Evolutionary conservation across 2,329 filamentous ascomycete species (phyloP), one percentile per base, ranked within the genome.

Genomic region (Dothidotthia symphoricarpi): DNA sequence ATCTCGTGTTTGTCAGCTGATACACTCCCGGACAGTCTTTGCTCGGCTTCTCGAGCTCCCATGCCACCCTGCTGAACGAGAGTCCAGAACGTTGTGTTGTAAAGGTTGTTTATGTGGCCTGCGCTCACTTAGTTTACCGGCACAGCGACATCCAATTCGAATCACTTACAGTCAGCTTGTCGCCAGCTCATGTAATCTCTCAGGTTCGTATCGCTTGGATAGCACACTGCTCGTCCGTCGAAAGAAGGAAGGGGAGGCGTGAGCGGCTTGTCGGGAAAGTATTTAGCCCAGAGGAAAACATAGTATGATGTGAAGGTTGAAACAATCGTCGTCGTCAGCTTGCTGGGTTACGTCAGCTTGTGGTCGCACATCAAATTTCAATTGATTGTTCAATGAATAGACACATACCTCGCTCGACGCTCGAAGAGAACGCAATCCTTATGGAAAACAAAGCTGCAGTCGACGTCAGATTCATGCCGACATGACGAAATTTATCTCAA

Each of bases 101-200:
- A 98, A 4, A 98, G 78, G 59, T 98, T 98, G 67, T 98, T 98
- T 56, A 98, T 95, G 64, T 98, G 93, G 51, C 87, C 87, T 91
- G 43, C 8, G 1, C 16, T 31, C 16, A 26, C 28, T 35, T 15
- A 49, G 30, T n/a, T n/a, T n/a, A n/a, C n/a, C n/a, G n/a, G n/a
- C n/a, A n/a, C n/a, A n/a, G n/a, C n/a, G n/a, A n/a, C n/a, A n/a
- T n/a, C n/a, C n/a, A n/a, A n/a, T n/a, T n/a, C n/a, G 31, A 25
- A 31, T 6, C 24, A 68, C 83, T 66, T 64, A 93, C 93, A 97
- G 66, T 98, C 93, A 28, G 87, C 93, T 68, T 98, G 93, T 54
- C 93, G 80, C 93, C 93, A 98, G 63, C 86, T 90, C 76, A 98
- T 81, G 66, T 98, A 98, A 70, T 98, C 93, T 16, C 90, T 77